Evolutionary conservation across 306 rosid species (phyloP), one percentile per base, ranked within the genome.

Genomic region (Pterocarpus macrocarpus): DNA sequence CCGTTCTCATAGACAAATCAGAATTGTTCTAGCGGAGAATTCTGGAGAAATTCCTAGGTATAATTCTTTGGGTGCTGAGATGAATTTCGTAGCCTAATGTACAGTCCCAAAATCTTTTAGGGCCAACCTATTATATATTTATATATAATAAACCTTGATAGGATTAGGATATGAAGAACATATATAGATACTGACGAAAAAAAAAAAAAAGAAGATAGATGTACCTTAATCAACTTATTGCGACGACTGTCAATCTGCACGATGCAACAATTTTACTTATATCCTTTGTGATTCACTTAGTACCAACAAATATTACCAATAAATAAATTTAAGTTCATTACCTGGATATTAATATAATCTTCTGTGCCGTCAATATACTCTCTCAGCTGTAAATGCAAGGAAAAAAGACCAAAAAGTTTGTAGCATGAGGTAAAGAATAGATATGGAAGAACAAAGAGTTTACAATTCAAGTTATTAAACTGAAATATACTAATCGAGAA

Each of bases 321-420:
- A 45, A 66, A 50, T 68, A 55, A 55, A 53, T 78, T 30, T 9
- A 33, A 52, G 39, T 49, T 71, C 8, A 4, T 80, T 50, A 92
- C 98, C 90, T 92, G 98, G 58, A 92, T 94, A 76, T 94, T 94
- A 57, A 94, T 90, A 82, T 94, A 94, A 85, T 94, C 98, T 86
- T 94, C 98, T 8, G 98, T 92, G 65, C 92, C 97, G 62, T 94
- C 97, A 13, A 94, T 90, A 58, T 94, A 94, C 61, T 90, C 94
- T 80, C 94, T 87, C 36, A 94, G 84, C 98, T 94, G 91, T 75
- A 88, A 79, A 76, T 33, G 68, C 11, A 41, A 55, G 28, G 61
- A 36, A 44, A 15, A 64, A 71, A 81, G 39, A 36, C 45, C 3
- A 55, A 55, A n/a, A 55, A 16, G 58, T 47, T 47, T 47, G 53